phyloP scores from a whole-genome alignment of 305 asterid genomes.

The Petunia hybrid region DNA sequence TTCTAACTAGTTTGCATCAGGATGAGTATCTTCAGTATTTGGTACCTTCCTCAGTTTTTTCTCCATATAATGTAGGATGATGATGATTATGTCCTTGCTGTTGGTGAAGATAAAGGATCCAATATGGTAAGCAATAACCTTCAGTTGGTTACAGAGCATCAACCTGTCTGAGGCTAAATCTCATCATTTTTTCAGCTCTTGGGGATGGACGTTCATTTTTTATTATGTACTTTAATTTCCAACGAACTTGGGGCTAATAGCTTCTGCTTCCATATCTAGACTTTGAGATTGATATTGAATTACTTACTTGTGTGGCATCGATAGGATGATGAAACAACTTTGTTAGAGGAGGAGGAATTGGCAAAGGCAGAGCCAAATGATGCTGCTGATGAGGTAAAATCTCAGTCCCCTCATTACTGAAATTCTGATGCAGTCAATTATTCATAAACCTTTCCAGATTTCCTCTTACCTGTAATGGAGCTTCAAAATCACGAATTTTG shows the following conservation, averaged over 20 bases:
- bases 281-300: constrained; percentile 15
- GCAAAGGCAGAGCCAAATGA: constrained; percentile 70
- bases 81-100: constrained; percentile 34
- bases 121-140: constrained; percentile 28
- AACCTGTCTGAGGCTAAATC: constrained; percentile 7
- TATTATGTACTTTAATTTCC: constrained; percentile 21
- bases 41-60: background rate
- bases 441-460: constrained; percentile 3
- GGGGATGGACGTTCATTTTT: background rate
- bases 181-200: constrained; percentile 2
- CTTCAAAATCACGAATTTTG: background rate
- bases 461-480: background rate
- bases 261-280: constrained; percentile 1
- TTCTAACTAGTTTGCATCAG: background rate
- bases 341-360: constrained; percentile 89
- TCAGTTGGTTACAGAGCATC: constrained; percentile 10
- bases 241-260: background rate
- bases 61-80: constrained; percentile 34
- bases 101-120: constrained; percentile 31
- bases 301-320: constrained; percentile 2
- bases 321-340: constrained; percentile 97
- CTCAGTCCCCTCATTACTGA: background rate
- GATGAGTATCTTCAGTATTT: constrained; percentile 26
- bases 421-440: constrained; percentile 26
- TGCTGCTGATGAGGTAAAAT: constrained; percentile 70